These are phyloP conservation scores for Boletus reticuloceps DNA, from an alignment of 768 basidiomycete species.

Conservation along the genomic window DNA sequence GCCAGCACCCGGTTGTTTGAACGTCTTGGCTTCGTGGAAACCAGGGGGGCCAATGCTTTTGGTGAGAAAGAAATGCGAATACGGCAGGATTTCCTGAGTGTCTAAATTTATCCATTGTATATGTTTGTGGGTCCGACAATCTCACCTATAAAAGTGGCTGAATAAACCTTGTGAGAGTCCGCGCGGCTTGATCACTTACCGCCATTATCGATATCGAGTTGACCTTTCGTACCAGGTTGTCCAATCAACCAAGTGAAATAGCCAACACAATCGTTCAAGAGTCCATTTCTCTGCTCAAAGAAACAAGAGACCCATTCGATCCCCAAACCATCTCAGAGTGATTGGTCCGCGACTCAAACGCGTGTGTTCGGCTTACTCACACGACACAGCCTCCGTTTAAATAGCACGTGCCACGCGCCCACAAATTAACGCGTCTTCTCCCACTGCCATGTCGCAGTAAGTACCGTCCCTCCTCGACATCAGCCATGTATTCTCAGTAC, in stretches of 20 bases:
- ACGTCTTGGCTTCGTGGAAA: conserved; percentile 70
- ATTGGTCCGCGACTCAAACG: neutral
- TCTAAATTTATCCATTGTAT: conserved; percentile 13
- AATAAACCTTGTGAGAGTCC: neutral
- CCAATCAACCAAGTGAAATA: no score
- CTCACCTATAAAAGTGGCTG: conserved; percentile 3
- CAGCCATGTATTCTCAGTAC: neutral
- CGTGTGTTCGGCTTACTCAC: conserved; percentile 7
- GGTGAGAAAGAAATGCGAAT: conserved; percentile 79
- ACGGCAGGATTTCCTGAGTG: neutral
- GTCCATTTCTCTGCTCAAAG: no score
- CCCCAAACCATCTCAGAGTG: neutral
- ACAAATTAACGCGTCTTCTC: conserved; percentile 5
- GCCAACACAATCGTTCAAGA: no score
- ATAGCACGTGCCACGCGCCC: neutral
- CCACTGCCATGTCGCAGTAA: conserved; percentile 18
- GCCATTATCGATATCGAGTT: conserved; percentile 4
- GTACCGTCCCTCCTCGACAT: neutral
- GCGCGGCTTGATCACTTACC: conserved; percentile 12
- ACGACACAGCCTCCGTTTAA: conserved; percentile 2
- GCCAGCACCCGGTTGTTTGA: conserved; percentile 73
- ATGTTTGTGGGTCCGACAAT: neutral
- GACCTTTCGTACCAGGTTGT: no score
- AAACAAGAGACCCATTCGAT: no score
- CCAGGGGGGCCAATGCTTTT: conserved; percentile 71